These are phyloP conservation scores for Musa acuminata DNA, from an alignment of 176 grass and related monocot genomes.

Conservation along the genomic window DNA sequence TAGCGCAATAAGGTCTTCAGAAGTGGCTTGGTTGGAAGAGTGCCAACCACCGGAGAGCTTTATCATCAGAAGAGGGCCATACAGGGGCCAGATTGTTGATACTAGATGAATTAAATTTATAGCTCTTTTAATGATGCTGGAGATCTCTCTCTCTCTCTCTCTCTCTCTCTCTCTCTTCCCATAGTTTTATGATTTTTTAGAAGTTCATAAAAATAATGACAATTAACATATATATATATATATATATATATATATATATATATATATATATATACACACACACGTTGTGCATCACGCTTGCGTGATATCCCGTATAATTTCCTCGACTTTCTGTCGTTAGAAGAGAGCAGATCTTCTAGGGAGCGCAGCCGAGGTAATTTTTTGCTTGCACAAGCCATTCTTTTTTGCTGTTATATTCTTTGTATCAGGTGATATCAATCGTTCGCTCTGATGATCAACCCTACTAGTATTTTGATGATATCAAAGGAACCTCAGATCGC, in stretches of 20 bases:
- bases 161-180: background rate
- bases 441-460: no score
- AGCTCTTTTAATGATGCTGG: background rate
- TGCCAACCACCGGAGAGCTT: constrained; percentile 82
- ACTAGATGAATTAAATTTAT: background rate
- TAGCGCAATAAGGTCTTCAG: constrained; percentile 37
- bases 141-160: background rate
- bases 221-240: background rate
- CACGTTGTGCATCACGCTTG: background rate
- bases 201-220: background rate
- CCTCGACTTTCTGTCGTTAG: background rate
- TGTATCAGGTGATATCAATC: no score
- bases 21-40: constrained; percentile 84
- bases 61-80: constrained; percentile 74
- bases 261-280: no score
- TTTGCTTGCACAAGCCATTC: no score
- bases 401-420: no score
- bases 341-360: no score
- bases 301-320: background rate
- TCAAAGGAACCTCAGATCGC: no score
- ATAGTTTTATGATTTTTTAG: background rate
- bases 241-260: no score
- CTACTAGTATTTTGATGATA: no score
- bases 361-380: no score
- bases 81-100: constrained; percentile 43